Evolutionary conservation across 1,284 basidiomycete species (phyloP).

Genomic region (Vanrija sp.): DNA sequence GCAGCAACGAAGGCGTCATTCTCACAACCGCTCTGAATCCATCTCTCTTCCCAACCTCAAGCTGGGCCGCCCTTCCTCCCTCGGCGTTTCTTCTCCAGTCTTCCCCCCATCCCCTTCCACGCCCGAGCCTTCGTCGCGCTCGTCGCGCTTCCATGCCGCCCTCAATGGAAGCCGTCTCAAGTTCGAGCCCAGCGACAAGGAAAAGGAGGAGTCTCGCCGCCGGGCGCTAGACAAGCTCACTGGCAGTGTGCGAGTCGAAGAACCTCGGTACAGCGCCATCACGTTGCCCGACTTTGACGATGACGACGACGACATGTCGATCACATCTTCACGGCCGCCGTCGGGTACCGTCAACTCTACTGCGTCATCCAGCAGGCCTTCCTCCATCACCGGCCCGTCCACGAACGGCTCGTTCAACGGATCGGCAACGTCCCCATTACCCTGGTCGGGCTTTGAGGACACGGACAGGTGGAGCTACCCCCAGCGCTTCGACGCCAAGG

Average conservation of each 20-base stretch:
- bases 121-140: conserved; percentile 17
- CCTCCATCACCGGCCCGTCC: conserved; percentile 22
- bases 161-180: conserved; percentile 25
- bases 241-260: conserved; percentile 17
- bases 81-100: conserved; percentile 32
- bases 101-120: conserved; percentile 34
- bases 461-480: conserved; percentile 15
- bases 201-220: conserved; percentile 38
- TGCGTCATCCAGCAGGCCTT: conserved; percentile 27
- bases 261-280: conserved; percentile 23
- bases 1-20: conserved; percentile 28
- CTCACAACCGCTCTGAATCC: conserved; percentile 45
- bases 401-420: conserved; percentile 14
- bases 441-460: conserved; percentile 22
- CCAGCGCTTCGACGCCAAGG: conserved; percentile 22
- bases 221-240: conserved; percentile 44
- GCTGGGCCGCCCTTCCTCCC: conserved; percentile 31
- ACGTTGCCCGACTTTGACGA: conserved; percentile 42
- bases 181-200: conserved; percentile 45
- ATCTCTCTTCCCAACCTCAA: conserved; percentile 45
- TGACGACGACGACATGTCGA: conserved; percentile 30
- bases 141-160: conserved; percentile 1
- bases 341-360: conserved; percentile 28
- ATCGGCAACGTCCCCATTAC: conserved; percentile 17
- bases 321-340: conserved; percentile 27